A percentile compares a stretch with the other conserved stretches of the same genome.
Conservation (phyloP, 495 filamentous ascomycete genomes). For the Penicillium riverlandense region DNA sequence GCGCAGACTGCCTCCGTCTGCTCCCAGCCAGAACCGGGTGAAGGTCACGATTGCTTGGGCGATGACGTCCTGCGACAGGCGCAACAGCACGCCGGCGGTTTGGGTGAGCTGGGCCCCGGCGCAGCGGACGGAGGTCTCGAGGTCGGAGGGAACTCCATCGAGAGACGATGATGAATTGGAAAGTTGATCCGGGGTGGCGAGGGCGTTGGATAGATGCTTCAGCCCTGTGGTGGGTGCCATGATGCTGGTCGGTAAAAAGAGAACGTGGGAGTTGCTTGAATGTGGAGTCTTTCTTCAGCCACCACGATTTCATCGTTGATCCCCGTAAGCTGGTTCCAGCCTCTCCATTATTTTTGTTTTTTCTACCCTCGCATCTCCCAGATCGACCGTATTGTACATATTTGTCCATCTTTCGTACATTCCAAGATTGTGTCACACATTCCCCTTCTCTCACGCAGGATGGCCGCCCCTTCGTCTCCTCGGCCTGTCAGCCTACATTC, state of each 20-base stretch:
- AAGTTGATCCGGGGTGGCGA: conserved; percentile 79
- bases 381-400: neutral
- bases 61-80: conserved; percentile 81
- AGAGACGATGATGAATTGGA: conserved; percentile 57
- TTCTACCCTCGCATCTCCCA: neutral
- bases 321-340: conserved; percentile 12
- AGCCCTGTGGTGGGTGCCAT: conserved; percentile 25
- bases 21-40: conserved; percentile 75
- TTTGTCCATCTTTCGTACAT: conserved; percentile 10
- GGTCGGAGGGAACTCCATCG: conserved; percentile 66
- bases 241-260: conserved; percentile 7
- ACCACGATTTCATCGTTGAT: conserved; percentile 16
- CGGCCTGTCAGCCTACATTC: conserved; percentile 17
- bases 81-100: conserved; percentile 76
- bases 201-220: conserved; percentile 69
- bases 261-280: conserved; percentile 7
- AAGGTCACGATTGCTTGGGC: conserved; percentile 84
- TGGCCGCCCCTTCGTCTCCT: too few species aligned
- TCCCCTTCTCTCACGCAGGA: conserved; percentile 1
- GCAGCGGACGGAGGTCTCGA: conserved; percentile 59
- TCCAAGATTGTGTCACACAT: conserved; percentile 8
- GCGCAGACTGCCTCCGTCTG: conserved; percentile 55
- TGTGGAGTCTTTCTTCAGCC: conserved; percentile 15
- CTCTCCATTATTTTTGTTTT: conserved; percentile 13
- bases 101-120: conserved; percentile 71